Percentiles rank a stretch among this genome's conserved stretches.
These are phyloP conservation scores for Camellia granthamiana DNA, from an alignment of 148 eudicot genomes.

Conservation along the genomic window DNA sequence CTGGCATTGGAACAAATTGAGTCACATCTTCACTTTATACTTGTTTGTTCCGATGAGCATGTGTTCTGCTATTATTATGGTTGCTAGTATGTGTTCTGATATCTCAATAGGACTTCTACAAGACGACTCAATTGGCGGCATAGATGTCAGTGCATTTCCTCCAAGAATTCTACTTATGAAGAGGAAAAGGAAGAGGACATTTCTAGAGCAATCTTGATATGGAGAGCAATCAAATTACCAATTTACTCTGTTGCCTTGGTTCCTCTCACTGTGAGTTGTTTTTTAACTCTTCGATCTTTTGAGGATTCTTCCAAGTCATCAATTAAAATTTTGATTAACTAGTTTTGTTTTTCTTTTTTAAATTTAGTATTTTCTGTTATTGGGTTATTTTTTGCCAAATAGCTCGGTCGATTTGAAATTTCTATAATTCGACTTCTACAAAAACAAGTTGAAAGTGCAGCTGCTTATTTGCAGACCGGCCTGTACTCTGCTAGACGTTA, in stretches of 20 bases:
- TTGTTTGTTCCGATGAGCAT: too few relatives aligned
- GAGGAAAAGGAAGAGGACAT: conserved; percentile 37
- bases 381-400: neutral
- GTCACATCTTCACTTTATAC: too few relatives aligned
- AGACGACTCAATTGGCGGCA: conserved; percentile 6
- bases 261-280: conserved; percentile 74
- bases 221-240: conserved; percentile 95
- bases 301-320: neutral
- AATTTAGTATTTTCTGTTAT: neutral
- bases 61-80: too few relatives aligned
- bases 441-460: conserved; percentile 72
- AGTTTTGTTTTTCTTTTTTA: too few relatives aligned
- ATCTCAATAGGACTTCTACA: conserved; percentile 8
- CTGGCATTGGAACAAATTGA: too few relatives aligned
- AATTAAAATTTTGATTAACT: neutral
- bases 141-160: conserved; percentile 14
- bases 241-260: conserved; percentile 90
- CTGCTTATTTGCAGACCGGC: conserved; percentile 80
- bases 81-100: too few relatives aligned
- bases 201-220: conserved; percentile 71
- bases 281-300: neutral
- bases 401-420: neutral
- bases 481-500: conserved; percentile 47
- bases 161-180: conserved; percentile 16
- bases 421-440: neutral